A percentile compares a stretch with the other conserved stretches of the same genome.
These are phyloP conservation scores for Melanogaster broomeanus DNA, from an alignment of 768 basidiomycete species.

Conservation along the genomic window DNA sequence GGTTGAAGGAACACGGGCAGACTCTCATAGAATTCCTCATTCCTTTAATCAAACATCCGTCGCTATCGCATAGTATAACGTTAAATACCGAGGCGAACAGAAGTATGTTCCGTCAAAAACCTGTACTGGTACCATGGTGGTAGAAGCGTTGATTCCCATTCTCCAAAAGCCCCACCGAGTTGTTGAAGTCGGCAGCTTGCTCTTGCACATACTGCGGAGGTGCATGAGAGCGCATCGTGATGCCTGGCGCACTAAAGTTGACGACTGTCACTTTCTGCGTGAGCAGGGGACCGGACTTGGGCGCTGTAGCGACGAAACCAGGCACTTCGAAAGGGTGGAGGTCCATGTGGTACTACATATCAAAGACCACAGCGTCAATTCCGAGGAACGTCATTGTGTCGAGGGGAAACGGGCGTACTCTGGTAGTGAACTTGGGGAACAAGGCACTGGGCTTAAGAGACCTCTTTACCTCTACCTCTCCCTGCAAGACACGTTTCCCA, in stretches of 20 bases:
- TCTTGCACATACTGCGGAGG: conserved; percentile 53
- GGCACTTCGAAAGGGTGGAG: conserved; percentile 44
- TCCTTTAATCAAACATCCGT: too few relatives aligned
- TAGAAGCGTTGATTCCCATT: conserved; percentile 58
- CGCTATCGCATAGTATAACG: too few relatives aligned
- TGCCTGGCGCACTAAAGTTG: conserved; percentile 40
- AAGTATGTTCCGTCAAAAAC: background rate
- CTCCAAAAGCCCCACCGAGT: conserved; percentile 51
- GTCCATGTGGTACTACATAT: conserved; percentile 44
- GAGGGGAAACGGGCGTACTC: conserved; percentile 35
- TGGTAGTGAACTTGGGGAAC: conserved; percentile 48
- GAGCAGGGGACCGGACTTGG: conserved; percentile 33
- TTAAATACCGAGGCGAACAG: too few relatives aligned
- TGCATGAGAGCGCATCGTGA: conserved; percentile 45
- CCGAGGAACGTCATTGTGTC: background rate
- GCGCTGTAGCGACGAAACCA: conserved; percentile 45
- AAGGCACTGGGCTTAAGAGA: conserved; percentile 43
- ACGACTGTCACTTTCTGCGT: conserved; percentile 42
- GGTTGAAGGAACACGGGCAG: too few relatives aligned
- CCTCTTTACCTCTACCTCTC: conserved; percentile 53
- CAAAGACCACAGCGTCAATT: background rate
- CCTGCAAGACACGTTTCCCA: conserved; percentile 42
- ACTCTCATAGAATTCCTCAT: too few relatives aligned
- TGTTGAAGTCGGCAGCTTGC: conserved; percentile 49
- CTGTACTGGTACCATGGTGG: conserved; percentile 21